phyloP scores from a whole-genome alignment of 2,329 filamentous ascomycete species.

The Fusarium globosum region DNA sequence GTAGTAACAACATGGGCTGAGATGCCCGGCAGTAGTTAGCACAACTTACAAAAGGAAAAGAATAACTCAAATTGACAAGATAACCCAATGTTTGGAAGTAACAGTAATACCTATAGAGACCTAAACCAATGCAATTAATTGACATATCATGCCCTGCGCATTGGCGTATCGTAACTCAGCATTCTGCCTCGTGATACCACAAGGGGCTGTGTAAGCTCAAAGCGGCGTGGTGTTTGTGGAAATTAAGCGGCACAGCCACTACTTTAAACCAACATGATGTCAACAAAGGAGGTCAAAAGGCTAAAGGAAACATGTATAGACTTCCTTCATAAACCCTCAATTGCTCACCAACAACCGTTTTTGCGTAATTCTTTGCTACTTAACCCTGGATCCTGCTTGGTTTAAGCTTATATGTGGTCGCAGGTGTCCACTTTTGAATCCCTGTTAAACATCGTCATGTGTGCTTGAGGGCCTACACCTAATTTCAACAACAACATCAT shows the following conservation, averaged over 20 bases:
- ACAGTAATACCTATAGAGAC: not conserved
- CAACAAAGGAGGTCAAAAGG: not conserved
- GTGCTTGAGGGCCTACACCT: not conserved
- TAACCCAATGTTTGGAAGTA: not conserved
- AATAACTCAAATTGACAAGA: not conserved
- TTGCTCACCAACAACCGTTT: not conserved
- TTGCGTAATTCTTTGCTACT: slow-evolving; percentile 3
- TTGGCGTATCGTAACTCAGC: not conserved
- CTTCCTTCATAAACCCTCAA: not conserved
- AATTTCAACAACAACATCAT: not conserved
- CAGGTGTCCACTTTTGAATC: slow-evolving; percentile 24
- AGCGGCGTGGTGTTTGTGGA: slow-evolving; percentile 29
- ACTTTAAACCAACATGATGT: slow-evolving; percentile 5
- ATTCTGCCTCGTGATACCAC: slow-evolving; percentile 1
- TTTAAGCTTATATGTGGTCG: slow-evolving; percentile 33
- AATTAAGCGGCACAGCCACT: slow-evolving; percentile 32
- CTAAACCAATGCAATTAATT: not conserved
- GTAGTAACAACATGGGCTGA: not conserved
- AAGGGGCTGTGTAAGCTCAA: slow-evolving; percentile 27
- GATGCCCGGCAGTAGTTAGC: not conserved
- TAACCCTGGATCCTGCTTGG: not conserved
- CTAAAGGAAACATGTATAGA: not conserved
- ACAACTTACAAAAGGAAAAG: not conserved
- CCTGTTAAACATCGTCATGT: slow-evolving; percentile 27
- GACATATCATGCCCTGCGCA: not conserved